phyloP scores from a whole-genome alignment of 2,329 filamentous ascomycete genomes.

The Colletotrichum lentis region DNA sequence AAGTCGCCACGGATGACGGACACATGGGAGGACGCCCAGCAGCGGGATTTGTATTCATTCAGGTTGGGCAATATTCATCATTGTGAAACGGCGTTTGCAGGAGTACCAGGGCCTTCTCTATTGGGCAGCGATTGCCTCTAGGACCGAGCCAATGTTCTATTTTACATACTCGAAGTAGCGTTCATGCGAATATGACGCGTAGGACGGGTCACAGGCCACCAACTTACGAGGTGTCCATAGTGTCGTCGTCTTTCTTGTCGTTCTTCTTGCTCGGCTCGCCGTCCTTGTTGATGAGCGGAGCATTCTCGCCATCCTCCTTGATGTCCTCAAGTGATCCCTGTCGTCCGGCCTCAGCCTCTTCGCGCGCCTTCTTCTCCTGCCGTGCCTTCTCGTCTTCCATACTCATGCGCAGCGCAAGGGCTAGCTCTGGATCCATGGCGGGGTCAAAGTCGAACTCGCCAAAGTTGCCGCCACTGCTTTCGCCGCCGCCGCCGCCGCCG shows the following conservation, averaged over 20 bases:
- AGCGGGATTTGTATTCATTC: neutral
- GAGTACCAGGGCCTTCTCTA: slow-evolving; percentile 33
- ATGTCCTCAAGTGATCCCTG: slow-evolving; percentile 84
- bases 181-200: slow-evolving; percentile 17
- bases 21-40: neutral
- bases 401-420: slow-evolving; percentile 93
- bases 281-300: slow-evolving; percentile 69
- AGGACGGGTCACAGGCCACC: slow-evolving; percentile 2
- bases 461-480: slow-evolving; percentile 69
- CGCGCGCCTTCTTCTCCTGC: slow-evolving; percentile 83
- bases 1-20: neutral
- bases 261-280: slow-evolving; percentile 56
- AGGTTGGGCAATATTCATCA: slow-evolving; percentile 12
- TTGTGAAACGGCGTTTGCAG: slow-evolving; percentile 31
- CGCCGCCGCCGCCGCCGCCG: slow-evolving; percentile 68
- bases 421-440: slow-evolving; percentile 89
- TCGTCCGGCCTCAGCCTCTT: slow-evolving; percentile 75
- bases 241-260: slow-evolving; percentile 66
- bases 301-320: slow-evolving; percentile 78
- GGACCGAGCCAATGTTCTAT: slow-evolving; percentile 36
- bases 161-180: slow-evolving; percentile 34
- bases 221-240: slow-evolving; percentile 86
- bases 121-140: slow-evolving; percentile 32
- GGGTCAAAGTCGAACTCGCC: slow-evolving; percentile 86
- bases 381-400: slow-evolving; percentile 97